Evolutionary conservation across 2,329 filamentous ascomycete genomes (phyloP).

Genomic region (Fusarium coffeatum): DNA sequence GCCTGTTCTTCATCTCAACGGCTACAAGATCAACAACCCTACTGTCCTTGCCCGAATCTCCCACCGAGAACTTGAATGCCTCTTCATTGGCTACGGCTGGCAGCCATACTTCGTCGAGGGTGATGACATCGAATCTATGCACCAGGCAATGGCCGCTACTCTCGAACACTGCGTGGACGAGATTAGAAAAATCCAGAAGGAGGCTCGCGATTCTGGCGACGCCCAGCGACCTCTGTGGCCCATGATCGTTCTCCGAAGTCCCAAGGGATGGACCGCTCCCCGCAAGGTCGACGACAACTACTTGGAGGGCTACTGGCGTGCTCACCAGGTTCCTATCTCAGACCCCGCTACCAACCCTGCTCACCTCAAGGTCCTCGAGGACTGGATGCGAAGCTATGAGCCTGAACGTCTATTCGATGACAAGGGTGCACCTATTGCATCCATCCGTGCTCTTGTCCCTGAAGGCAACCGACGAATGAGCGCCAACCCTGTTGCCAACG

Average conservation of each 20-base stretch:
- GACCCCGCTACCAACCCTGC: constrained; percentile 73
- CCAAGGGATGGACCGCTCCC: constrained; percentile 84
- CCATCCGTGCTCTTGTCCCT: constrained; percentile 74
- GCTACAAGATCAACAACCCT: constrained; percentile 88
- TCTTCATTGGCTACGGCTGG: constrained; percentile 82
- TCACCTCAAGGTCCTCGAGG: constrained; percentile 75
- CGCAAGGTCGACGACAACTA: constrained; percentile 77
- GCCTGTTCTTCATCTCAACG: constrained; percentile 81
- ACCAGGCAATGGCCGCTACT: constrained; percentile 83
- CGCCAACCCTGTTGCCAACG: constrained; percentile 80
- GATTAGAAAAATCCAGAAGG: constrained; percentile 75
- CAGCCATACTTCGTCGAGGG: constrained; percentile 85
- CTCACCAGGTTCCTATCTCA: constrained; percentile 81
- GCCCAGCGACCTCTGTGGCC: constrained; percentile 79
- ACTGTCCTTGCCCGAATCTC: constrained; percentile 78
- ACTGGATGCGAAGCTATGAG: constrained; percentile 82
- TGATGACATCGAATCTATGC: constrained; percentile 78
- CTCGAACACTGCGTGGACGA: constrained; percentile 78
- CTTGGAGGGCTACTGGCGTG: constrained; percentile 81
- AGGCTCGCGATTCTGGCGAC: constrained; percentile 76
- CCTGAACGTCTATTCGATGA: constrained; percentile 77
- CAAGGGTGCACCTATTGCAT: constrained; percentile 70
- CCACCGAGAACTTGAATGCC: constrained; percentile 75
- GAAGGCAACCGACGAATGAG: constrained; percentile 77
- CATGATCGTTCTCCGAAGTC: constrained; percentile 80